Evolutionary conservation across 164 flowering plant species (phyloP), one percentile per base, ranked within the genome.

Genomic region (Stephania yunnanensis): DNA sequence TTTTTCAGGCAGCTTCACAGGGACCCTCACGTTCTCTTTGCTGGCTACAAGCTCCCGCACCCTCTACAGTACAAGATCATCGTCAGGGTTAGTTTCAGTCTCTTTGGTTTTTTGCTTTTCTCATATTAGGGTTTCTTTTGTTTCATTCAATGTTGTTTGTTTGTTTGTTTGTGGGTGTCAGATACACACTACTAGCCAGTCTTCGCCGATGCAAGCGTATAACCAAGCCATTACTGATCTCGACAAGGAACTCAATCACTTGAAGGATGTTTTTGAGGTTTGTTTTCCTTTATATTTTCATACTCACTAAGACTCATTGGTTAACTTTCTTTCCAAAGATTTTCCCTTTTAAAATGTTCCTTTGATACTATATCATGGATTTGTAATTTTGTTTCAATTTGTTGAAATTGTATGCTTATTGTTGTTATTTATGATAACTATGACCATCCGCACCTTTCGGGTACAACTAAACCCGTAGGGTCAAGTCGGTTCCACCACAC

Each of bases 121-220:
- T 73, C 15, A 11, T 52, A 46, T 58, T 52, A 2, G 25, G 25
- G 42, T 7, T 67, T 69, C 52, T 20, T 46, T 48, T 48, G 13
- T 48, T 36, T 36, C 7, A 46, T 46, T 10, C 13, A 8, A 48
- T 48, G 10, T 48, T 48, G 10, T 8, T 48, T 48, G 53, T 48
- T 48, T 48, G 2, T n/a, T 46, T 46, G 10, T 46, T 46, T 10
- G 50, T 6, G 50, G 10, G 50, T 8, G 53, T 79, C 83, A 93
- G 99, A 89, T 95, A 74, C 97, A 93, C 77, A 95, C 99, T 0
- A 87, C 94, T 4, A 93, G 97, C 84, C 97, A 92, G 80, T 95
- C 99, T 75, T 95, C 99, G 9, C 97, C 98, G 9, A 95, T 93
- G 95, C 98, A 95, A 82, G 97, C 95, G n/a, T 95, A 95, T 78